Conservation (phyloP, 164 flowering plant genomes). For the Aristolochia fimbriata region DNA sequence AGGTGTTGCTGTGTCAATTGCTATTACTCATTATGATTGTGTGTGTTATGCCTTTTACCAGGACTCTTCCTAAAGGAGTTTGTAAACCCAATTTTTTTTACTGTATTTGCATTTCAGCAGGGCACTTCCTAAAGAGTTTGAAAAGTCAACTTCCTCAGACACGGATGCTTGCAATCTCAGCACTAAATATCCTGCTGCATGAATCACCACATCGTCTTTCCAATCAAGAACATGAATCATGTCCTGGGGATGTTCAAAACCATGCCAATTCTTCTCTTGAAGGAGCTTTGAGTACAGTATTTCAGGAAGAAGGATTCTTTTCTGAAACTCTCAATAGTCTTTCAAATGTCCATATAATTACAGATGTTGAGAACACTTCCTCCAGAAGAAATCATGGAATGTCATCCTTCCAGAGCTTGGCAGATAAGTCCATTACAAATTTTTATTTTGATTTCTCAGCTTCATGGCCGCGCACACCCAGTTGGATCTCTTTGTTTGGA, state of each 20-base stretch:
- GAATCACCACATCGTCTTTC: conserved; percentile 76
- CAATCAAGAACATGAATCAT: conserved; percentile 17
- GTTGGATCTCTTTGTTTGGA: conserved; percentile 86
- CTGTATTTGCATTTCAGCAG: conserved; percentile 23
- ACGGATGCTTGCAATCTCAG: conserved; percentile 93
- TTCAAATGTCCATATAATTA: conserved; percentile 80
- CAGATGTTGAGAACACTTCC: conserved; percentile 58
- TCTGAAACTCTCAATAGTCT: conserved; percentile 68
- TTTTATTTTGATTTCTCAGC: conserved; percentile 94
- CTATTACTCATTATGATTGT: too few relatives aligned
- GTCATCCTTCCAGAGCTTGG: conserved; percentile 64
- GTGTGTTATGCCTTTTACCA: too few relatives aligned
- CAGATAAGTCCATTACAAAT: conserved; percentile 87
- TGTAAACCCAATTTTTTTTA: too few relatives aligned
- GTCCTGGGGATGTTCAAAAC: conserved; percentile 18
- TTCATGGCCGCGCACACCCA: conserved; percentile 98
- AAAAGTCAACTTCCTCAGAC: conserved; percentile 97
- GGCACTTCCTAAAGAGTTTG: conserved; percentile 80
- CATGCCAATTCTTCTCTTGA: conserved; percentile 58
- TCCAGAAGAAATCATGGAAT: conserved; percentile 68
- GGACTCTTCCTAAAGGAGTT: too few relatives aligned
- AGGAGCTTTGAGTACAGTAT: conserved; percentile 56
- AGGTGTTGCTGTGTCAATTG: too few relatives aligned
- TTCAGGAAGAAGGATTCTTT: conserved; percentile 81
- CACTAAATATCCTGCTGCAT: conserved; percentile 70